phyloP scores from a whole-genome alignment of 352 stramenopile genomes.

The Phytophthora megakarya region DNA sequence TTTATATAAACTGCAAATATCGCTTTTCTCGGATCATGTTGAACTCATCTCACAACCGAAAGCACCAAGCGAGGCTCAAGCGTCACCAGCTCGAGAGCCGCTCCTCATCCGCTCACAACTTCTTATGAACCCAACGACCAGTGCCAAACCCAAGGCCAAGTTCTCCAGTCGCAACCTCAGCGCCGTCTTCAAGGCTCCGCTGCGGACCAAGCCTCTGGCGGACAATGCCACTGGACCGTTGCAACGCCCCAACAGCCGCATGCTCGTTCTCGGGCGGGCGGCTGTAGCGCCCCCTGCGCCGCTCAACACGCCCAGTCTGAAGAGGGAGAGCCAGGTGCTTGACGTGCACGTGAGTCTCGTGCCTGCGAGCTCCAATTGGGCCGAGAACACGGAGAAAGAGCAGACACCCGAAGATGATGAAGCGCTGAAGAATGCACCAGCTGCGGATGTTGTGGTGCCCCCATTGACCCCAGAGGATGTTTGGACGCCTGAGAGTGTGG shows the following conservation, averaged over 20 bases:
- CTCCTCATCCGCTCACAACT: background rate
- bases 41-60: slow-evolving; percentile 28
- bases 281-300: slow-evolving; percentile 53
- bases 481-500: slow-evolving; percentile 37
- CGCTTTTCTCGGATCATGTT: too few species aligned
- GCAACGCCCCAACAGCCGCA: slow-evolving; percentile 41
- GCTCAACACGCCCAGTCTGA: slow-evolving; percentile 81
- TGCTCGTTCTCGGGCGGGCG: slow-evolving; percentile 57
- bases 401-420: slow-evolving; percentile 7
- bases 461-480: slow-evolving; percentile 18
- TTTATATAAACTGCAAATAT: slow-evolving; percentile 17
- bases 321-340: slow-evolving; percentile 58
- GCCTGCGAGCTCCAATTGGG: slow-evolving; percentile 47
- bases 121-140: slow-evolving; percentile 50
- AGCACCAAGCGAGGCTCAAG: slow-evolving; percentile 22
- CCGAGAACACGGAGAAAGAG: slow-evolving; percentile 20
- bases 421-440: background rate
- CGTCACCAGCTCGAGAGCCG: slow-evolving; percentile 25
- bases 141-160: slow-evolving; percentile 56
- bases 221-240: slow-evolving; percentile 33
- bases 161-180: slow-evolving; percentile 82
- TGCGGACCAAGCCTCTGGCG: slow-evolving; percentile 36
- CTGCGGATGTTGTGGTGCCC: background rate
- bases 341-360: slow-evolving; percentile 49
- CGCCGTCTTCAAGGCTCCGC: slow-evolving; percentile 66